Conservation (phyloP, 331 rosid genomes). For the Stylosanthes scabra region DNA sequence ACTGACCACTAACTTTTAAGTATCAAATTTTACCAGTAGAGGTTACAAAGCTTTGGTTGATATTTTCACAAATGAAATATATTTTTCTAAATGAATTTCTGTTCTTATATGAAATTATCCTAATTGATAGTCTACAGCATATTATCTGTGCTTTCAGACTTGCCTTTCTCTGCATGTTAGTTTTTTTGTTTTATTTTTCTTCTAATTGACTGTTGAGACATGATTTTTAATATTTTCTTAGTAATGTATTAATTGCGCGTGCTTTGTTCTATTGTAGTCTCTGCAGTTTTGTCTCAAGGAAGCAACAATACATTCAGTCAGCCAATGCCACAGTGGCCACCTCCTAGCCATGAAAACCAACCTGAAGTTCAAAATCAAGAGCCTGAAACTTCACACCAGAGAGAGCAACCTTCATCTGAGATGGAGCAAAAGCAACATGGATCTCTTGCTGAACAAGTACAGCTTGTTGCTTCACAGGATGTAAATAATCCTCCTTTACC, state of each 20-base stretch:
- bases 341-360: conserved; percentile 50
- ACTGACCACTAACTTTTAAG: no score
- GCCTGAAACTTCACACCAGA: conserved; percentile 11
- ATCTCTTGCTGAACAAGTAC: no score
- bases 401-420: no score
- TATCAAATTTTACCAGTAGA: neutral
- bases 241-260: no score
- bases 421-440: no score
- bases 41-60: neutral
- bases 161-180: no score
- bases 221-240: neutral
- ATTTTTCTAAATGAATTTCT: neutral
- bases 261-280: neutral
- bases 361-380: conserved; percentile 63
- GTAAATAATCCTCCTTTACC: no score
- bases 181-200: neutral
- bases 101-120: neutral
- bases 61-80: neutral
- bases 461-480: no score
- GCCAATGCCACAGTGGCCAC: conserved; percentile 51
- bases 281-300: conserved; percentile 58
- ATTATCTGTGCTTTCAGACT: no score
- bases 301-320: conserved; percentile 60
- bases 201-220: conserved; percentile 25
- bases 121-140: no score